Conservation (phyloP, 805 yeast species). For the Nakazawaea holstii region DNA sequence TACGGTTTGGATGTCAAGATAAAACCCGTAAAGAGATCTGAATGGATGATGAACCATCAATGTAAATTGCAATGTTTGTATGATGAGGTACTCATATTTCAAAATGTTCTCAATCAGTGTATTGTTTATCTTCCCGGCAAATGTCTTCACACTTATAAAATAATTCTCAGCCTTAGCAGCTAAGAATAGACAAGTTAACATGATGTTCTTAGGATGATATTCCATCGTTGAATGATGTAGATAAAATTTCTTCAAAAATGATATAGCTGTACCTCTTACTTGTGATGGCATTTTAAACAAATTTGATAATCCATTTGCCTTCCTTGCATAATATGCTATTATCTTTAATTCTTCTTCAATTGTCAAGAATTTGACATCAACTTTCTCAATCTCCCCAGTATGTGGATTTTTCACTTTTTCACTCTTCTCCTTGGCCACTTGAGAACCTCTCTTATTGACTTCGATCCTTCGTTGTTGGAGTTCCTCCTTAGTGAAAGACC, state of each 20-base stretch:
- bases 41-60: slow-evolving; percentile 84
- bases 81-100: slow-evolving; percentile 71
- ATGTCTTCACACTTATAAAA: slow-evolving; percentile 79
- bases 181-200: slow-evolving; percentile 77
- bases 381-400: slow-evolving; percentile 5
- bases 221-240: slow-evolving; percentile 80
- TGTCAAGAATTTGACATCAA: slow-evolving; percentile 38
- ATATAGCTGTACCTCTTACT: slow-evolving; percentile 79
- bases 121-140: slow-evolving; percentile 65
- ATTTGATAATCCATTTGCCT: slow-evolving; percentile 63
- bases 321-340: slow-evolving; percentile 67
- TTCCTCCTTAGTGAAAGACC: slow-evolving; percentile 74
- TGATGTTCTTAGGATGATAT: slow-evolving; percentile 75
- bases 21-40: slow-evolving; percentile 90
- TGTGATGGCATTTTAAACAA: slow-evolving; percentile 83
- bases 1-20: slow-evolving; percentile 74
- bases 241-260: slow-evolving; percentile 78
- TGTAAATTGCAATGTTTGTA: slow-evolving; percentile 74
- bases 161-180: slow-evolving; percentile 93
- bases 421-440: slow-evolving; percentile 24
- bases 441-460: slow-evolving; percentile 53
- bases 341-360: slow-evolving; percentile 67
- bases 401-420: slow-evolving; percentile 13
- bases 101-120: slow-evolving; percentile 63
- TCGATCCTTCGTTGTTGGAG: slow-evolving; percentile 42